Evolutionary conservation across 371 early-diverging fungal genomes (phyloP), one percentile per base, ranked within the genome.

Genomic region (Haplosporangium sp.): DNA sequence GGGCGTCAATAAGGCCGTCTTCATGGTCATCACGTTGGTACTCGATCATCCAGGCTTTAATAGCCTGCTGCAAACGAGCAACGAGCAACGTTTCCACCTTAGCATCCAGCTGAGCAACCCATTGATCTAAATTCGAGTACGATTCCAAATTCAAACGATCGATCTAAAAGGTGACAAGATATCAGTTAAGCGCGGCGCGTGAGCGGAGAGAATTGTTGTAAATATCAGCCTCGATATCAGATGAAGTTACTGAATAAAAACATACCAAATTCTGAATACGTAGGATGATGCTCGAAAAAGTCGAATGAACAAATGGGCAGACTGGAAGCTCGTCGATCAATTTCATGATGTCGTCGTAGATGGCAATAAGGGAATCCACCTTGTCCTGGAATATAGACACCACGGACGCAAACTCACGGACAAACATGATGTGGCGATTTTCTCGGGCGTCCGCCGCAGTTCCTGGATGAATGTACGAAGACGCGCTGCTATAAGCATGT

Each of bases 381-480:
- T 99, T 98, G 71, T 98, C 97, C 81, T 98, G 98, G 87, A 97
- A 97, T n/a, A 92, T 84, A 18, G 94, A 91, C 4, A 99, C 96
- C 0, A 90, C 90, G 29, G 89, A 87, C 2, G 96, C 94, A 81
- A 99, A 95, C 58, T 97, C 98, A 48, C 96, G 91, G 14, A 99
- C 99, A 88, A 97, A 98, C 69, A 88, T 88, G 10, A 96, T 92
- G 67, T 98, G 96, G 42, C 94, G 90, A 77, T 93, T 95, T 70
- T 97, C 96, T 20, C 90, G 85, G 42, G 86, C 84, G 64, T 90
- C 92, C 47, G 88, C 67, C 6, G 83, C 82, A 12, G 80, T 83
- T 12, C 88, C 86, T 10, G 87, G 82, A 9, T 87, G 82, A 53
- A 91, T 93, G 57, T 89, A 92, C 6, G 95, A 86, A 4, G 65